Base-by-base conservation (phyloP, 495 filamentous ascomycete species). In the Penicillium roqueforti region DNA sequence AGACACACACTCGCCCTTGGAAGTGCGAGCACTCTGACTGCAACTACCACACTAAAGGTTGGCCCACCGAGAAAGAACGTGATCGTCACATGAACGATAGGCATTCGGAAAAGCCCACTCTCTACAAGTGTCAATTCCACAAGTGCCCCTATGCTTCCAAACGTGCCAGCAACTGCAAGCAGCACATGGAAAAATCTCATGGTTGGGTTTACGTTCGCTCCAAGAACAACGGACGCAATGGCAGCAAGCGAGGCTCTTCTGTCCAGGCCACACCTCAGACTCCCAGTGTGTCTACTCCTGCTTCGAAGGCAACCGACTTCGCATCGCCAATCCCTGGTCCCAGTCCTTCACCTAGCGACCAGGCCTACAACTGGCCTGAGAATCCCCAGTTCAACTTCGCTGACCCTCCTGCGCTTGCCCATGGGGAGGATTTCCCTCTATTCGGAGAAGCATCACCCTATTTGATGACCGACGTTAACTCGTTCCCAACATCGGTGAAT, bases 131-230 rank as follows among this genome's bases (percentile, higher is more conserved):
- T 73, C 70, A 81, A n/a, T 97, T 82, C 71, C 75, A 82, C 56
- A 87, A 87, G 18, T 98, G 93, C 80, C 82, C 87, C 1, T 98
- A 97, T 73, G 84, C 89, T 61, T 96, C 91, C 39, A 97, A 96
- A 77, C 86, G 93, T 25, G 88, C 96, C 74, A 93, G 88, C 68
- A 98, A 98, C 72, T 95, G 91, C 82, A 97, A 97, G 70, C 93
- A 98, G 70, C 93, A 98, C 71, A 98, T 98, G 93, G 93, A 98
- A 75, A 98, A 97, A 69, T 85, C 91, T 0, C 93, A 98, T 62
- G 84, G 85, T 39, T 97, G 90, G 85, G 76, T 78, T 4, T 98
- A 98, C 57, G 82, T 88, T 57, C 87, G 93, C 34, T 90, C 89
- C 45, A 96, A 96, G 80, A 90, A 87, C 72, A 96, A 95, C 59